phyloP scores from a whole-genome alignment of 176 grass and related monocot species.

The Carex myosuroides region DNA sequence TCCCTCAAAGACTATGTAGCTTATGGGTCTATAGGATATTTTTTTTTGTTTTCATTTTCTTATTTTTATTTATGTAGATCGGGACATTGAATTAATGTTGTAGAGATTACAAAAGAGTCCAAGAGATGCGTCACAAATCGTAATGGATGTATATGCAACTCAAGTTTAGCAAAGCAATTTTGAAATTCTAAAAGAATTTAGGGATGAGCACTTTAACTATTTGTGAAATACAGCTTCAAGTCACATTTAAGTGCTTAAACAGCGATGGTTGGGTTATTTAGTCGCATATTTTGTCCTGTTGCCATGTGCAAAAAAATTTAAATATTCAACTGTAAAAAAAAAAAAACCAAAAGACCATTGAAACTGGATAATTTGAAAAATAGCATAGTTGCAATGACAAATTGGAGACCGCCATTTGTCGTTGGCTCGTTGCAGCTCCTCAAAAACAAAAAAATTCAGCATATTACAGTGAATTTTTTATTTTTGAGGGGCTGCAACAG shows the following conservation, averaged over 20 bases:
- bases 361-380: too few relatives aligned
- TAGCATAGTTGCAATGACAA: too few relatives aligned
- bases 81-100: background rate
- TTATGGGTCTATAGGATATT: background rate
- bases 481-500: background rate
- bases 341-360: too few relatives aligned
- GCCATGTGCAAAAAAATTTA: too few relatives aligned
- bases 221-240: background rate
- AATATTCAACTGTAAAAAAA: too few relatives aligned
- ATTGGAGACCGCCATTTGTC: too few relatives aligned
- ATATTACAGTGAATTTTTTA: too few relatives aligned
- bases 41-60: background rate
- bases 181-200: background rate
- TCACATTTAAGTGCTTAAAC: background rate
- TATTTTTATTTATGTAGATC: background rate
- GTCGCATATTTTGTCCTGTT: background rate
- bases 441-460: too few relatives aligned
- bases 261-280: background rate
- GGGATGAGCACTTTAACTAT: background rate
- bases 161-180: background rate
- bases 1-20: background rate
- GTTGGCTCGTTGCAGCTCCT: too few relatives aligned
- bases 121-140: background rate
- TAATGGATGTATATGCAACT: background rate
- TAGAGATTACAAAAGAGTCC: background rate